Conservation (phyloP, 1,284 basidiomycete species). For the Ceratobasidium sp. region DNA sequence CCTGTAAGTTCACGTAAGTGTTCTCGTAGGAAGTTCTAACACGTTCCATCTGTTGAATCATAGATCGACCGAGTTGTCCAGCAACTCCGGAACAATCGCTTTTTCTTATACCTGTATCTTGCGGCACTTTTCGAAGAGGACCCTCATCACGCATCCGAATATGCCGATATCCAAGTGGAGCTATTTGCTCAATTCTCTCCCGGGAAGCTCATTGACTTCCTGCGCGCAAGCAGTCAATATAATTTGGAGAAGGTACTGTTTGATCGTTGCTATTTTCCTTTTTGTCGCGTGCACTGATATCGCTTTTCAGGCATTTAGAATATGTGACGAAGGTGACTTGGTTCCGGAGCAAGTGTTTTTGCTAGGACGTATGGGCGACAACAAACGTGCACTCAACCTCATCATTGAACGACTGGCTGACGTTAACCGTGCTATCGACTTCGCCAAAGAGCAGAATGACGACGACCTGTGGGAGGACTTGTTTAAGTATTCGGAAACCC, state of each 20-base stretch:
- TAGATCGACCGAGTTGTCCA: constrained; percentile 89
- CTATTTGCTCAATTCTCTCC: constrained; percentile 92
- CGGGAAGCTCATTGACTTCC: constrained; percentile 84
- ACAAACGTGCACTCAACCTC: constrained; percentile 91
- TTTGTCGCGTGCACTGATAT: neutral
- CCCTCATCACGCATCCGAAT: constrained; percentile 79
- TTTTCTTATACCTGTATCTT: constrained; percentile 93
- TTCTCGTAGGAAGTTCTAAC: neutral
- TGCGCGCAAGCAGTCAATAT: constrained; percentile 92
- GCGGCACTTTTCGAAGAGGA: constrained; percentile 92
- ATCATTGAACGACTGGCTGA: constrained; percentile 97
- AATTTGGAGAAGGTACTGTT: constrained; percentile 78
- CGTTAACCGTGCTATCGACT: constrained; percentile 94
- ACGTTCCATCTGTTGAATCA: neutral
- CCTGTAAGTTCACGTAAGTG: constrained; percentile 63
- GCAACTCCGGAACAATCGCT: constrained; percentile 81
- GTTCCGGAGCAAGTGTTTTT: constrained; percentile 98
- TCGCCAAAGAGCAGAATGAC: constrained; percentile 97
- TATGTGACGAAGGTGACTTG: constrained; percentile 85
- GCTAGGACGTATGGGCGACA: constrained; percentile 96
- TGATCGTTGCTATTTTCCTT: neutral
- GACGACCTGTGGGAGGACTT: constrained; percentile 99
- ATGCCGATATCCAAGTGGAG: constrained; percentile 88
- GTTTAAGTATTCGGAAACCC: constrained; percentile 91
- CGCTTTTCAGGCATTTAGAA: constrained; percentile 76